These are phyloP conservation scores for Colletotrichum sp. DNA, from an alignment of 2,329 filamentous ascomycete species.

Conservation along the genomic window DNA sequence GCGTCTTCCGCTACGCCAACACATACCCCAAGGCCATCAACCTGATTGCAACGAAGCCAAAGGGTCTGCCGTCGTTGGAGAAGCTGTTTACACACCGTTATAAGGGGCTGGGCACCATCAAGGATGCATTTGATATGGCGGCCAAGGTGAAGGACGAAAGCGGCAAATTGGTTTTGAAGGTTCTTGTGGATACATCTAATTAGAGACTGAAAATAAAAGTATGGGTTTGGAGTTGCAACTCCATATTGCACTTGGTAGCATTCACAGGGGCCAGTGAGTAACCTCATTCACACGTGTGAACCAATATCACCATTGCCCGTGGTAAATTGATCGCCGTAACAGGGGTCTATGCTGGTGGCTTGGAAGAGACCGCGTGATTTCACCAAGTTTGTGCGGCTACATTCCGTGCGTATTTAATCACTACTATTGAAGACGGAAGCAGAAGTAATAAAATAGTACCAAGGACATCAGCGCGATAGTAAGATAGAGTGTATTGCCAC, in stretches of 20 bases:
- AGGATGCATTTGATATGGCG: constrained; percentile 76
- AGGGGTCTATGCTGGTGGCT: not conserved
- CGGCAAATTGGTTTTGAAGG: constrained; percentile 77
- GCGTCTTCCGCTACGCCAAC: constrained; percentile 77
- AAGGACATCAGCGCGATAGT: too few relatives aligned
- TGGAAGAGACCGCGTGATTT: not conserved
- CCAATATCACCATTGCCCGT: not conserved
- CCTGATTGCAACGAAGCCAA: constrained; percentile 52
- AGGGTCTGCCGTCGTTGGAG: constrained; percentile 65
- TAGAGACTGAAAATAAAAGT: not conserved
- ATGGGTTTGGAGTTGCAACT: not conserved
- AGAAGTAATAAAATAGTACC: too few relatives aligned
- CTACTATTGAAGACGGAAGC: too few relatives aligned
- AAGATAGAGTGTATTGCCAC: too few relatives aligned
- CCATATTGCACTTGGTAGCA: not conserved
- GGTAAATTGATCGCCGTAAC: not conserved
- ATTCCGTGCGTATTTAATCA: too few relatives aligned
- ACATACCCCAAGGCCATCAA: constrained; percentile 67
- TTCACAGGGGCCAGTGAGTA: not conserved
- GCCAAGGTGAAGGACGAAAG: constrained; percentile 72
- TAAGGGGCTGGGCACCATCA: constrained; percentile 65
- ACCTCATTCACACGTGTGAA: not conserved
- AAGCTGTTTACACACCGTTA: constrained; percentile 76
- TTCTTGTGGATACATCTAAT: constrained; percentile 60
- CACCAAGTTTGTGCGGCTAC: too few relatives aligned